Percentiles rank a stretch among this genome's conserved stretches.
Evolutionary conservation across 1,284 basidiomycete species (phyloP).

Genomic region (Ganoderma lingzhi): DNA sequence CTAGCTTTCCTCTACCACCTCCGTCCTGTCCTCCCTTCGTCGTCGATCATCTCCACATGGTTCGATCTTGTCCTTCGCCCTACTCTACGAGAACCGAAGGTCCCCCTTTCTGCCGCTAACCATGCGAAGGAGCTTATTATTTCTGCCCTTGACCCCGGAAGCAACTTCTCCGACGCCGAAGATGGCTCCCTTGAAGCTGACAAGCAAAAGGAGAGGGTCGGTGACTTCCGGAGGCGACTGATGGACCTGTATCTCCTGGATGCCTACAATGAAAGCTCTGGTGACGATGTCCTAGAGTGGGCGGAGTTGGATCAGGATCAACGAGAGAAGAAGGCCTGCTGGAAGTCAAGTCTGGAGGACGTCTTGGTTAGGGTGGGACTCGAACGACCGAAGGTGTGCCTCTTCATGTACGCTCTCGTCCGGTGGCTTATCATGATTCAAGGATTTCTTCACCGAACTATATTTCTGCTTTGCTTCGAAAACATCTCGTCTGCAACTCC

Average conservation of each 20-base stretch:
- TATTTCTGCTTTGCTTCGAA: constrained; percentile 66
- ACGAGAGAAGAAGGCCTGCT: constrained; percentile 63
- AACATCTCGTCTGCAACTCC: constrained; percentile 69
- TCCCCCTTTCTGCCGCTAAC: constrained; percentile 62
- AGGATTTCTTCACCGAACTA: constrained; percentile 75
- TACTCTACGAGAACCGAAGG: constrained; percentile 73
- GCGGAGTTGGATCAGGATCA: constrained; percentile 67
- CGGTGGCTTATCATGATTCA: constrained; percentile 10
- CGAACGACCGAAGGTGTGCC: constrained; percentile 66
- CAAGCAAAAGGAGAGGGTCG: constrained; percentile 54
- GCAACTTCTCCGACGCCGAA: constrained; percentile 22
- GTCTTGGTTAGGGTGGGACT: constrained; percentile 70
- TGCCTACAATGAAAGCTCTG: constrained; percentile 75
- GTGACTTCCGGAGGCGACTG: constrained; percentile 69
- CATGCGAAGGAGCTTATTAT: constrained; percentile 79
- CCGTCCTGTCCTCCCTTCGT: constrained; percentile 63
- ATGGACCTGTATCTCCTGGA: constrained; percentile 80
- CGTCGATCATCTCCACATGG: constrained; percentile 77
- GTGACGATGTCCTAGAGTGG: constrained; percentile 77
- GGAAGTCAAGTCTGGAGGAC: constrained; percentile 82
- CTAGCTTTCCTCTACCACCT: constrained; percentile 71
- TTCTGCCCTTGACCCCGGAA: constrained; percentile 53
- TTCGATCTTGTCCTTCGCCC: constrained; percentile 81
- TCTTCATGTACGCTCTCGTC: constrained; percentile 18
- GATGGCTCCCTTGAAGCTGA: constrained; percentile 30